Evolutionary conservation across 2,329 filamentous ascomycete genomes (phyloP).

Genomic region (Herpotrichia juniperi): DNA sequence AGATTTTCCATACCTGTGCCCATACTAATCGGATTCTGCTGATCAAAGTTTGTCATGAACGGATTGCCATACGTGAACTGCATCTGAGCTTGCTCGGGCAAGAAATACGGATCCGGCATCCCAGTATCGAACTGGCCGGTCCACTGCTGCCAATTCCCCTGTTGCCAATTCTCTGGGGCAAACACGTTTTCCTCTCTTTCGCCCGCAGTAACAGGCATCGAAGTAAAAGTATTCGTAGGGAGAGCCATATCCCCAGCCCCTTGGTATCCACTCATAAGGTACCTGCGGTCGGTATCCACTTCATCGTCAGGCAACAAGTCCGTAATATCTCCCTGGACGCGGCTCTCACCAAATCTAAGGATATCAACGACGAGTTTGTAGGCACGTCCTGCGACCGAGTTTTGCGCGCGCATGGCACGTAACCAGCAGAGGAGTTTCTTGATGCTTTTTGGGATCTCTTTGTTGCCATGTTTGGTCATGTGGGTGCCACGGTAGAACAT

Average conservation of each 20-base stretch:
- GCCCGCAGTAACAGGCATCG: no score
- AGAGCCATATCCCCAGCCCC: no score
- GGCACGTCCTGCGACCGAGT: conserved; percentile 36
- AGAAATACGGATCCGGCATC: background rate
- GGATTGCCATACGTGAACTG: conserved; percentile 22
- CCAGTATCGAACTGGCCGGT: background rate
- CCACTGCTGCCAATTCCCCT: no score
- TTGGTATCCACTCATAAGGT: background rate
- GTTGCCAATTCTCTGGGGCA: background rate
- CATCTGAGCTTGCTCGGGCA: background rate
- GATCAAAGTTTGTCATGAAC: conserved; percentile 28
- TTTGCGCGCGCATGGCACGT: conserved; percentile 28
- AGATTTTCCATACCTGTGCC: background rate
- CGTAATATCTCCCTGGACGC: conserved; percentile 1
- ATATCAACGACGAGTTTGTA: conserved; percentile 23
- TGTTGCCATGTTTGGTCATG: conserved; percentile 22
- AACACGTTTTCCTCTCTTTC: no score
- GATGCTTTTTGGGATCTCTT: conserved; percentile 26
- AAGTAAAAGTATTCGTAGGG: no score
- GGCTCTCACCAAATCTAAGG: background rate
- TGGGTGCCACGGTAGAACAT: conserved; percentile 34
- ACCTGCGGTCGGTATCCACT: background rate
- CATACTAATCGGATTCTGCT: conserved; percentile 4
- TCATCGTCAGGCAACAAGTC: conserved; percentile 5
- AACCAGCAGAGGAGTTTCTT: conserved; percentile 42